Percentiles rank a stretch among this genome's conserved stretches.
phyloP scores from a whole-genome alignment of 2,329 filamentous ascomycete species.

The Paecilomyces formosus region DNA sequence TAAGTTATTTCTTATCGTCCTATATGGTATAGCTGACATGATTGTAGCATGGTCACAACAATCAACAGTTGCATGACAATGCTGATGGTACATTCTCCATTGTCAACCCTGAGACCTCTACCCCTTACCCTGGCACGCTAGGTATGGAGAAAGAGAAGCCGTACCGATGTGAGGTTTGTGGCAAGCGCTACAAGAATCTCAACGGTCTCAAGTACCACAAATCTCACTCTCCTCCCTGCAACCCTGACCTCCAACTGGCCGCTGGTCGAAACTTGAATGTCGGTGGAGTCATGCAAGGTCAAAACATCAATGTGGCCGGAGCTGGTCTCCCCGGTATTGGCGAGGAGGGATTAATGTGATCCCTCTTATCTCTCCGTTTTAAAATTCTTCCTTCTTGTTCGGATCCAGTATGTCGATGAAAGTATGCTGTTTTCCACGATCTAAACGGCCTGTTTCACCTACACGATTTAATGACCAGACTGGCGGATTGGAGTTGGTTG shows the following conservation, averaged over 20 bases:
- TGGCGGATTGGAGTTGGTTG: constrained; percentile 20
- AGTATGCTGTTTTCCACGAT: neutral
- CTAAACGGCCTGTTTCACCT: constrained; percentile 1
- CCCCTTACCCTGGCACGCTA: constrained; percentile 88
- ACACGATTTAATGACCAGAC: constrained; percentile 23
- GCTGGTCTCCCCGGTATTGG: constrained; percentile 41
- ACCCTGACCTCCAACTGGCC: constrained; percentile 65
- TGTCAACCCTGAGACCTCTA: constrained; percentile 88
- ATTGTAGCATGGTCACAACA: constrained; percentile 77
- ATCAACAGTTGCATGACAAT: constrained; percentile 93
- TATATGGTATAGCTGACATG: constrained; percentile 17
- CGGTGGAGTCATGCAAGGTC: constrained; percentile 38
- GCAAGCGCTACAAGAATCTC: constrained; percentile 98
- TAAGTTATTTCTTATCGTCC: constrained; percentile 9
- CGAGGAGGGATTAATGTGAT: constrained; percentile 34
- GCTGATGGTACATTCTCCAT: constrained; percentile 97
- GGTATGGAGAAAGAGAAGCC: constrained; percentile 99
- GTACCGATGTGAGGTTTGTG: constrained; percentile 92
- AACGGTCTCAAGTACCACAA: constrained; percentile 96
- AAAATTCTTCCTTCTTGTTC: neutral
- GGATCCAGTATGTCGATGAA: neutral
- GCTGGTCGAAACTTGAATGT: constrained; percentile 32
- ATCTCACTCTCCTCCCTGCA: constrained; percentile 79
- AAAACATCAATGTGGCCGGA: constrained; percentile 41
- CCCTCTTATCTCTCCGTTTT: neutral